A percentile compares a stretch with the other conserved stretches of the same genome.
Conservation (phyloP, 1,284 basidiomycete genomes). For the Trichosporon coremiiforme region DNA sequence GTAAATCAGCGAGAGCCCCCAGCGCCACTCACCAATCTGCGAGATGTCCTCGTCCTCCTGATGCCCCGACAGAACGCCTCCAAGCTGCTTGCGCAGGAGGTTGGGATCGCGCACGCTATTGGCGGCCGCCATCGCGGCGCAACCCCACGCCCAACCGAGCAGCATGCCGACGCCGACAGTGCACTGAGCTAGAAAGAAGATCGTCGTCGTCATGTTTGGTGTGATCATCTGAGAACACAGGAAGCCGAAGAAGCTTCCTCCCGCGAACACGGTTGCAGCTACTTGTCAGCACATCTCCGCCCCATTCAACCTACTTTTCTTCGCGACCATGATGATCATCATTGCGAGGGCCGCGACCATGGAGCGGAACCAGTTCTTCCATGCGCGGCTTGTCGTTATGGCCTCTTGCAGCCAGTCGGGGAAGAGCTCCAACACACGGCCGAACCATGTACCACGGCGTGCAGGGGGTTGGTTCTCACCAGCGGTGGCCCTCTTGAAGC, state of each 20-base stretch:
- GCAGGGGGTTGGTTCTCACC: not conserved
- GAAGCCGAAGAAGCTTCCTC: conserved; percentile 43
- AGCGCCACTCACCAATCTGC: not conserved
- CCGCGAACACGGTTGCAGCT: conserved; percentile 5
- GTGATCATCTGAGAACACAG: conserved; percentile 49
- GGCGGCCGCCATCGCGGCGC: conserved; percentile 70
- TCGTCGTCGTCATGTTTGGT: conserved; percentile 47
- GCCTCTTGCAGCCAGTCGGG: conserved; percentile 39
- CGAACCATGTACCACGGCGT: not conserved
- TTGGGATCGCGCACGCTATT: conserved; percentile 63
- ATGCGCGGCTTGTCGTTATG: conserved; percentile 39
- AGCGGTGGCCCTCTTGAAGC: not conserved
- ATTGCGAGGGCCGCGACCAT: conserved; percentile 45
- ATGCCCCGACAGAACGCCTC: not conserved
- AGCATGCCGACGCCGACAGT: conserved; percentile 65
- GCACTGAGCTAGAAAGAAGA: conserved; percentile 56
- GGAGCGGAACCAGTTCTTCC: conserved; percentile 51
- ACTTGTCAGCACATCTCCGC: not conserved
- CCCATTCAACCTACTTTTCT: conserved; percentile 35
- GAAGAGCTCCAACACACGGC: conserved; percentile 20
- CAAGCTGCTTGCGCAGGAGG: conserved; percentile 38
- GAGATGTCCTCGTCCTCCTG: not conserved
- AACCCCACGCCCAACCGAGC: conserved; percentile 74
- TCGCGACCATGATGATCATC: conserved; percentile 44
- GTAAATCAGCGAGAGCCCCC: not conserved